Base-by-base conservation (phyloP, 1,284 basidiomycete genomes). In the Limonomyces culmigenus region DNA sequence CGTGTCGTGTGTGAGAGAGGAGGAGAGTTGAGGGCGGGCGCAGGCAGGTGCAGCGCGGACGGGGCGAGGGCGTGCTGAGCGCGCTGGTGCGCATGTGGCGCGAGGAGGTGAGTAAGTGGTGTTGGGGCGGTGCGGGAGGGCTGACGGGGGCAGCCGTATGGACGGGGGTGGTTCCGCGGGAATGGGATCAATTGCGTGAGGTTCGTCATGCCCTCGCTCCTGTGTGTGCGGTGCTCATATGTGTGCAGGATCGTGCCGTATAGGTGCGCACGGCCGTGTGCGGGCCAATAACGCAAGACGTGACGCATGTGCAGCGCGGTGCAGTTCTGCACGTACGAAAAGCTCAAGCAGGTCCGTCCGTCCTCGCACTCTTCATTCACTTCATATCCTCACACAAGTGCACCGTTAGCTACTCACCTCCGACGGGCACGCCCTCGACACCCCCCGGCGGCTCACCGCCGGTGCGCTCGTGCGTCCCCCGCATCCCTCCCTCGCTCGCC, bases 141-240 rank as follows among this genome's bases (percentile, higher is more conserved):
- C 91, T 76, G 54, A 92, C 95, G 88, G 69, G 88, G 45, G 81
- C n/a, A n/a, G n/a, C n/a, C n/a, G n/a, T n/a, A n/a, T n/a, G n/a
- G n/a, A n/a, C n/a, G n/a, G n/a, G n/a, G n/a, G n/a, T n/a, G n/a
- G n/a, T n/a, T n/a, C n/a, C n/a, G n/a, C n/a, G n/a, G n/a, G n/a
- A n/a, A n/a, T n/a, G n/a, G n/a, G n/a, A n/a, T n/a, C n/a, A n/a
- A n/a, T n/a, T n/a, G 44, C 71, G 91, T 37, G 89, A 89, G 45
- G 72, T 87, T 39, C 79, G 79, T 30, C 81, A 81, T 47, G n/a
- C 25, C 23, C 18, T 21, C 13, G 12, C 18, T 17, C 29, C 11
- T 21, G 29, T 14, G 5, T 19, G 4, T 34, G n/a, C 8, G n/a
- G 25, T 23, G 17, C 12, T n/a, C 27, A 16, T 4, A 12, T 23